Evolutionary conservation across 164 flowering plant genomes (phyloP), one percentile per base, ranked within the genome.

Genomic region (Chloranthus sessilifolius): DNA sequence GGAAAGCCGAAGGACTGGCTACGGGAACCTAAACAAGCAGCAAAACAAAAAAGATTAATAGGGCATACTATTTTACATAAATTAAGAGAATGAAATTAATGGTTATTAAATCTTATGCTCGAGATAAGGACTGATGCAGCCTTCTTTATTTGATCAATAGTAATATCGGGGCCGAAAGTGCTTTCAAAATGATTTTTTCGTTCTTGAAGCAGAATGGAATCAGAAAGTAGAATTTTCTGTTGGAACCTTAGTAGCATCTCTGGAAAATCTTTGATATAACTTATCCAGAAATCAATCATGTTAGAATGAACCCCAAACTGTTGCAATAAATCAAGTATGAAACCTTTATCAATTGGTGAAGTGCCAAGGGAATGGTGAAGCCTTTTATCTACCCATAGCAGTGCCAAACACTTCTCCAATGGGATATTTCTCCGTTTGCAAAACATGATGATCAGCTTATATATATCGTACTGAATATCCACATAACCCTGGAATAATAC

Each of bases 331-430:
- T 59, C 62, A 51, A 26, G 27, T n/a, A 88, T 56, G 52, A 84
- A 75, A 38, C 53, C 62, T 14, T 79, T 80, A 65, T 69, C 58
- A 50, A 84, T 56, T 40, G 96, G 84, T 60, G 82, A 76, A 47
- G 59, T 53, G 58, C 99, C 88, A 48, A 92, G 82, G 2, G 82
- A 79, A 73, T 92, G 99, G 37, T 61, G 73, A 24, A 82, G 77
- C 74, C 95, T 79, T 68, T 85, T 77, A 53, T 66, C 64, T 53
- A 72, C 71, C 95, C 99, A 88, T 36, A 92, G 61, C 55, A 65
- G 26, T 21, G 80, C 55, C 48, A 88, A 39, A 45, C 69, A 67
- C 46, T 66, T 75, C 43, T 72, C 77, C 16, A 61, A 16, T 20
- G 81, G 52, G 24, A 80, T n/a, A n/a, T n/a, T n/a, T n/a, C n/a